Conservation (phyloP, 768 basidiomycete species). For the Hygrocybe punicea region DNA sequence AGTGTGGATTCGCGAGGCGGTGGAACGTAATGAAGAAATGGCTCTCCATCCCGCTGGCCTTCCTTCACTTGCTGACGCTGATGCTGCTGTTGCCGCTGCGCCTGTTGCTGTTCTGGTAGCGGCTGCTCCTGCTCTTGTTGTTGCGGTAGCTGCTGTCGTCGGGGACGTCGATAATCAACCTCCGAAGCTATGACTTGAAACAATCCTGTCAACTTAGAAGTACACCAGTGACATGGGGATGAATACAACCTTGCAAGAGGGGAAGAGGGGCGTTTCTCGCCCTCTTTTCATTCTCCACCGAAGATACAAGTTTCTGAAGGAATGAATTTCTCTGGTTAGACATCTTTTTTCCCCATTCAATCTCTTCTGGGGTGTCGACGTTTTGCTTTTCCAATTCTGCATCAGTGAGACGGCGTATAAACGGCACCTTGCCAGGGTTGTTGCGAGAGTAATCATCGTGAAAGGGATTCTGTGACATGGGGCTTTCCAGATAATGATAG, state of each 20-base stretch:
- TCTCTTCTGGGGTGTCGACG: slow-evolving; percentile 71
- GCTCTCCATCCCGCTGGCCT: neutral
- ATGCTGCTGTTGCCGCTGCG: neutral
- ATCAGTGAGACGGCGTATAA: slow-evolving; percentile 51
- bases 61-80: neutral
- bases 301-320: slow-evolving; percentile 62
- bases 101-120: neutral
- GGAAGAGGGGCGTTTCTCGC: slow-evolving; percentile 40
- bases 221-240: neutral
- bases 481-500: slow-evolving; percentile 67
- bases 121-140: slow-evolving; percentile 25
- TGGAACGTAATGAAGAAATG: too few relatives aligned
- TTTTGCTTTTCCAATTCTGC: slow-evolving; percentile 65
- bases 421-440: slow-evolving; percentile 62
- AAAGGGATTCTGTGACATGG: slow-evolving; percentile 31
- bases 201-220: slow-evolving; percentile 1
- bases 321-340: slow-evolving; percentile 67
- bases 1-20: too few relatives aligned
- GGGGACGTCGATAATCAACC: slow-evolving; percentile 28
- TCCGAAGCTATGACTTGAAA: slow-evolving; percentile 32
- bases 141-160: slow-evolving; percentile 33
- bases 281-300: slow-evolving; percentile 51
- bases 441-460: slow-evolving; percentile 39
- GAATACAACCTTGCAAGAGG: slow-evolving; percentile 45
- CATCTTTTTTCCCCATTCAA: slow-evolving; percentile 77